A percentile compares a stretch with the other conserved stretches of the same genome.
Evolutionary conservation across 1,284 basidiomycete genomes (phyloP).

Genomic region (Agaricales sp.): DNA sequence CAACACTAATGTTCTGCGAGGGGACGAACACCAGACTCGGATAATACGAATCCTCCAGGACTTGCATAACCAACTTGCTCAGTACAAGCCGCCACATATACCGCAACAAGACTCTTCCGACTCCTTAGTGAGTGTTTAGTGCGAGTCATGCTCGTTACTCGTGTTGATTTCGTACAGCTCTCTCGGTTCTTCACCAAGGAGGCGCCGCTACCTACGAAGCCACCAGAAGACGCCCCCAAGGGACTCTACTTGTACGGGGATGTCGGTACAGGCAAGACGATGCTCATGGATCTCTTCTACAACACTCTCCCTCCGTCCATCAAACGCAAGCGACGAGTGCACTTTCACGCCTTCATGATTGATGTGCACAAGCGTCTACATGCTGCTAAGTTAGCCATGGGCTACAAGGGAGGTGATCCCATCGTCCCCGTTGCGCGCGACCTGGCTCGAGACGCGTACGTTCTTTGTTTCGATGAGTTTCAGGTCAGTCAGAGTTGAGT

Average conservation of each 20-base stretch:
- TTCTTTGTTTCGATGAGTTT: conserved; percentile 98
- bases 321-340: conserved; percentile 75
- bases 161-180: conserved; percentile 28
- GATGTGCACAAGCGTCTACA: conserved; percentile 94
- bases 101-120: conserved; percentile 29
- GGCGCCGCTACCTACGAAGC: conserved; percentile 25
- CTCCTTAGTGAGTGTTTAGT: conserved; percentile 25
- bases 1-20: conserved; percentile 54
- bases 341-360: conserved; percentile 99
- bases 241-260: conserved; percentile 97
- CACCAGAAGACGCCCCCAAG: conserved; percentile 57
- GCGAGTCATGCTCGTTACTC: conserved; percentile 14
- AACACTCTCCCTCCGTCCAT: conserved; percentile 76
- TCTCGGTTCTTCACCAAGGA: conserved; percentile 53
- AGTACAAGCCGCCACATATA: conserved; percentile 65
- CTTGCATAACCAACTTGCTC: conserved; percentile 64
- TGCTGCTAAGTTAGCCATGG: conserved; percentile 60
- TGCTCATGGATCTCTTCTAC: conserved; percentile 99
- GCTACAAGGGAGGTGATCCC: conserved; percentile 69
- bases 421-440: conserved; percentile 86
- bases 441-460: conserved; percentile 74
- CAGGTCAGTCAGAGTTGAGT: conserved; percentile 56
- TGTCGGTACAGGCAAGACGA: conserved; percentile 95
- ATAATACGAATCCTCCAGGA: conserved; percentile 80
- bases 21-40: conserved; percentile 77